Evolutionary conservation across 78 protist species (phyloP).

Genomic region (Pigoraptor vietnamica): DNA sequence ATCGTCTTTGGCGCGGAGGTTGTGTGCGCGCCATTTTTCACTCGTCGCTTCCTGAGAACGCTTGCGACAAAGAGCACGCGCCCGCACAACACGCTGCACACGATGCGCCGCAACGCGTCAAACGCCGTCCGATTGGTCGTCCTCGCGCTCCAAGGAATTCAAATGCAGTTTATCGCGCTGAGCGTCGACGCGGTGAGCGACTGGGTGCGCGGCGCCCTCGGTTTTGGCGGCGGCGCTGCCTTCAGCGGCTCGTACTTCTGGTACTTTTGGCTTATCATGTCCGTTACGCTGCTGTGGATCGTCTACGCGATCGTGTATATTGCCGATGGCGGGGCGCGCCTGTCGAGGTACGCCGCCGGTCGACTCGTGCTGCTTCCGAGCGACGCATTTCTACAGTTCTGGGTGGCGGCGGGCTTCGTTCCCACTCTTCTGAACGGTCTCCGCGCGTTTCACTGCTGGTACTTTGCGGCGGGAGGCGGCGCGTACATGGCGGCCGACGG

Average conservation of each 20-base stretch:
- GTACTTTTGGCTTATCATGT: background rate
- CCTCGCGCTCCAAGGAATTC: background rate
- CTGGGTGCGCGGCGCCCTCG: no score
- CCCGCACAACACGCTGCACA: background rate
- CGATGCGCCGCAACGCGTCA: background rate
- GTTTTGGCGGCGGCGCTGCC: no score
- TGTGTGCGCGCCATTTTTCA: background rate
- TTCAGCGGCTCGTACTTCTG: background rate
- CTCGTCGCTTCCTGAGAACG: background rate
- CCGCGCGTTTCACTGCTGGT: background rate
- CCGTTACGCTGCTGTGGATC: background rate
- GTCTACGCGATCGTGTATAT: background rate
- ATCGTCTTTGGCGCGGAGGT: background rate
- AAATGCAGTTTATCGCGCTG: background rate
- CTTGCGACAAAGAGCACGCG: background rate
- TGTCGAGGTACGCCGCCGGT: background rate
- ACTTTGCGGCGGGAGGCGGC: background rate
- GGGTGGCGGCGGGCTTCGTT: background rate
- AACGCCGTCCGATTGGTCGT: background rate
- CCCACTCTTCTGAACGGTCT: background rate
- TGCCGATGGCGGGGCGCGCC: background rate
- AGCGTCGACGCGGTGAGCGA: background rate
- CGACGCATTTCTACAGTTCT: background rate
- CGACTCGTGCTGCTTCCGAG: background rate
- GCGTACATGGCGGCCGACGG: background rate